Conservation (phyloP, 352 stramenopile species). For the Lagenidium giganteum region DNA sequence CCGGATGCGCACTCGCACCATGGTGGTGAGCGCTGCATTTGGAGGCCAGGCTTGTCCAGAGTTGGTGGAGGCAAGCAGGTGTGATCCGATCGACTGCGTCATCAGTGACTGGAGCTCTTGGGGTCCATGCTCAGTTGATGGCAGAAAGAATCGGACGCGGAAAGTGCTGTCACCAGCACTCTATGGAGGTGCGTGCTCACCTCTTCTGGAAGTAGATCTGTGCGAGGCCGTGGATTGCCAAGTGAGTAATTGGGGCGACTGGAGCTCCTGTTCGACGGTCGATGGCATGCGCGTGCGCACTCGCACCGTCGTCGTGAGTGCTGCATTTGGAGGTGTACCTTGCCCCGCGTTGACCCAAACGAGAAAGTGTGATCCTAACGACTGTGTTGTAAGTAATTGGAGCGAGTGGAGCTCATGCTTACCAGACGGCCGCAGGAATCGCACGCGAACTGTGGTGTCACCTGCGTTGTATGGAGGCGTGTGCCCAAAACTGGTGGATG, state of each 20-base stretch:
- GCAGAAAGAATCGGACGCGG: slow-evolving; percentile 30
- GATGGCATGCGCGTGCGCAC: slow-evolving; percentile 25
- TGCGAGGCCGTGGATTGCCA: slow-evolving; percentile 32
- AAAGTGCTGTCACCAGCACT: slow-evolving; percentile 25
- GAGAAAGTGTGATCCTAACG: slow-evolving; percentile 14
- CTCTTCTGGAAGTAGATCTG: slow-evolving; percentile 23
- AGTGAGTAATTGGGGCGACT: slow-evolving; percentile 29
- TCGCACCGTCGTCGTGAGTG: slow-evolving; percentile 19
- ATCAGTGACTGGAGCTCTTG: slow-evolving; percentile 36
- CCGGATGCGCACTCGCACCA: slow-evolving; percentile 28
- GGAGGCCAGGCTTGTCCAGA: slow-evolving; percentile 30
- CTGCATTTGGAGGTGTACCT: slow-evolving; percentile 15
- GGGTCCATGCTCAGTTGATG: slow-evolving; percentile 33
- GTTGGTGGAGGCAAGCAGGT: slow-evolving; percentile 28
- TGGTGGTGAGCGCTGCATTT: slow-evolving; percentile 22
- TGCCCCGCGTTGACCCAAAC: slow-evolving; percentile 19
- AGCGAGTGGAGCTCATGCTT: slow-evolving; percentile 32
- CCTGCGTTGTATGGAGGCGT: slow-evolving; percentile 22
- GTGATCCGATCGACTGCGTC: slow-evolving; percentile 38
- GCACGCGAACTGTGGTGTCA: slow-evolving; percentile 7
- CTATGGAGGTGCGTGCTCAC: slow-evolving; percentile 29
- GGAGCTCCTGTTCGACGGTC: slow-evolving; percentile 24
- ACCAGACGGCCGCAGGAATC: slow-evolving; percentile 13
- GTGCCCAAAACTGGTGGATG: slow-evolving; percentile 27
- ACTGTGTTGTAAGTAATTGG: slow-evolving; percentile 29